Conservation (phyloP, 2,329 filamentous ascomycete species). For the Monosporascus sp. region DNA sequence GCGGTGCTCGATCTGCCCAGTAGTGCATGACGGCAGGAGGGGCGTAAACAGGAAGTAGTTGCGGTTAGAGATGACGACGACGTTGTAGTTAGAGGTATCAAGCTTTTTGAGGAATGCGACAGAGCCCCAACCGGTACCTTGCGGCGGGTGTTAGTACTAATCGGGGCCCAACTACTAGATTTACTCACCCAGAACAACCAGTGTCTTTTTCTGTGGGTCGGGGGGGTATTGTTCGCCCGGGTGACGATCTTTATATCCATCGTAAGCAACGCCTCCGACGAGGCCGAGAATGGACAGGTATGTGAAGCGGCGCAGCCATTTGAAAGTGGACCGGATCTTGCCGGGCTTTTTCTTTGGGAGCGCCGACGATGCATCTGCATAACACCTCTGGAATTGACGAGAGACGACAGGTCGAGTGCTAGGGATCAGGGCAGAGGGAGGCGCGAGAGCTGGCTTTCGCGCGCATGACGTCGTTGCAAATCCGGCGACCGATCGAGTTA, state of each 20-base stretch:
- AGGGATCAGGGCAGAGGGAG: slow-evolving; percentile 26
- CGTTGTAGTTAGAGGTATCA: slow-evolving; percentile 98
- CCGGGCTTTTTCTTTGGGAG: slow-evolving; percentile 44
- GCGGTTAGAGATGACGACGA: slow-evolving; percentile 92
- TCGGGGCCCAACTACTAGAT: background rate
- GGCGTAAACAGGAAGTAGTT: slow-evolving; percentile 99
- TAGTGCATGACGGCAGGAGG: slow-evolving; percentile 93
- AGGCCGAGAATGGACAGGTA: slow-evolving; percentile 69
- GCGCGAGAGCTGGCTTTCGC: slow-evolving; percentile 22
- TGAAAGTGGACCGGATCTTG: slow-evolving; percentile 64
- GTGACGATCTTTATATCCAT: slow-evolving; percentile 76
- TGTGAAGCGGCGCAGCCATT: slow-evolving; percentile 78
- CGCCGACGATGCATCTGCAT: slow-evolving; percentile 45
- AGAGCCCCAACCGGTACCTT: slow-evolving; percentile 92
- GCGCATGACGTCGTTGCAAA: slow-evolving; percentile 23
- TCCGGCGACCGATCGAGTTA: slow-evolving; percentile 13
- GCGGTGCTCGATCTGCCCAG: slow-evolving; percentile 94
- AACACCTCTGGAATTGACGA: slow-evolving; percentile 39
- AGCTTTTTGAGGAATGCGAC: slow-evolving; percentile 97
- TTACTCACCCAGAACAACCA: slow-evolving; percentile 81
- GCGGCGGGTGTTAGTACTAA: background rate
- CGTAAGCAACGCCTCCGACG: slow-evolving; percentile 68
- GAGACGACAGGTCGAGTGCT: slow-evolving; percentile 31
- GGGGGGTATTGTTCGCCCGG: slow-evolving; percentile 73
- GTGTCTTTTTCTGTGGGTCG: slow-evolving; percentile 90